Evolutionary conservation across 116 monocot species (phyloP), one percentile per base, ranked within the genome.

Genomic region (Trichopus zeylanicus): DNA sequence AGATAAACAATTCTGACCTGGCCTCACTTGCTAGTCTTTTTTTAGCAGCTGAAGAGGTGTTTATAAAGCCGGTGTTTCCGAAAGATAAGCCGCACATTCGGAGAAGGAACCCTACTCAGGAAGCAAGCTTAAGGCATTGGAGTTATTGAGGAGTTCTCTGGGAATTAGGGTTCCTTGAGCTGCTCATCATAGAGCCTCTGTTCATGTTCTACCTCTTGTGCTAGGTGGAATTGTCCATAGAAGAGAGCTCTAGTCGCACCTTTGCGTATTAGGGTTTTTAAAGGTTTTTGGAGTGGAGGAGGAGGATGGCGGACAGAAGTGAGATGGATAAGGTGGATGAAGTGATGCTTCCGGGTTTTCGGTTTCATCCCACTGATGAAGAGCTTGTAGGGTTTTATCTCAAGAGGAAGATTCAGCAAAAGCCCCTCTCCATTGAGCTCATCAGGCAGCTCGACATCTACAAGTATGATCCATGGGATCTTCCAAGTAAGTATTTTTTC

Each of bases 401-500:
- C 47, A 79, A 69, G 61, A 87, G 87, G 32, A 87, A 87, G 67
- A 73, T 87, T 6, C 87, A 79, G 63, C 82, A 87, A 51, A 79
- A 68, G 62, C 75, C 76, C 51, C 79, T 87, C 16, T 72, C 75
- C 28, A 79, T 87, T 49, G 87, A 87, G 73, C 87, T 87, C 48
- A 87, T 87, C 57, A 76, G 79, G 65, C 87, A 82, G 32, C 76
- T 87, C 20, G 87, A 87, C 53, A 87, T 87, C 67, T 87, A 87
- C 79, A 87, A 87, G 34, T 79, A 87, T 54, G 87, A 87, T 70
- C 87, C 87, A 53, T 87, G 87, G 87, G 87, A 87, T 57, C 82
- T 87, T 65, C 82, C 87, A 74, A 87, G 87, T 87, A 76, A 64
- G 87, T 39, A 23, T 52, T 18, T 22, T 8, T 23, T 52, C 52